Conservation (phyloP, 345 rosid species). For the Eucalyptus curtisii region DNA sequence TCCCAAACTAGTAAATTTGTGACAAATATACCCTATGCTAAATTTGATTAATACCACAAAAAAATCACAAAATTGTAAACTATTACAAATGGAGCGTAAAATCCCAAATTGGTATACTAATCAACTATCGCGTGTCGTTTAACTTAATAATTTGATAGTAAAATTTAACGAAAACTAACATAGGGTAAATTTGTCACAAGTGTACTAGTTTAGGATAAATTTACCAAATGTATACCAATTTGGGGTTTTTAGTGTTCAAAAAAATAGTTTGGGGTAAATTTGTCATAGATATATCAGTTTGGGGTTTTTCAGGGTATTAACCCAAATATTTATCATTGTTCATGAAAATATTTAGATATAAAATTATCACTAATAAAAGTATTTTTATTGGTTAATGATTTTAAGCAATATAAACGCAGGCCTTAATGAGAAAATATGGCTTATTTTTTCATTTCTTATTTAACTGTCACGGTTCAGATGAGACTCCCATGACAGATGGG, state of each 20-base stretch:
- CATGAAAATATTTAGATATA: too few relatives aligned
- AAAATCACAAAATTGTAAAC: too few relatives aligned
- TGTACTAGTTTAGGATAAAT: accelerated
- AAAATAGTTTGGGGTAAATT: accelerated
- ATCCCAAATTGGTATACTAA: accelerated
- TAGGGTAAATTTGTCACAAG: accelerated
- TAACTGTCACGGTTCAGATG: background rate
- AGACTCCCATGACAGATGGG: background rate
- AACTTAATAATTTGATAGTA: accelerated
- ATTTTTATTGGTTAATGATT: too few relatives aligned
- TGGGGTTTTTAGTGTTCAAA: accelerated
- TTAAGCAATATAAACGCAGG: background rate
- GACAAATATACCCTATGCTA: accelerated
- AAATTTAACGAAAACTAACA: too few relatives aligned
- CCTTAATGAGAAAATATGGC: background rate
- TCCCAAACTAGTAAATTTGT: too few relatives aligned
- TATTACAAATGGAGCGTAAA: accelerated
- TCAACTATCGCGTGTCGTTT: accelerated
- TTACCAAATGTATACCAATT: accelerated
- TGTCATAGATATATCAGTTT: accelerated
- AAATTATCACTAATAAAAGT: too few relatives aligned
- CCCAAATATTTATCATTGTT: too few relatives aligned
- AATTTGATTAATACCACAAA: too few relatives aligned
- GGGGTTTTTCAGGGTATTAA: accelerated
- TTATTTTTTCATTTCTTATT: background rate